Conservation (phyloP, 257 asterid species). For the Paulownia fortunei region DNA sequence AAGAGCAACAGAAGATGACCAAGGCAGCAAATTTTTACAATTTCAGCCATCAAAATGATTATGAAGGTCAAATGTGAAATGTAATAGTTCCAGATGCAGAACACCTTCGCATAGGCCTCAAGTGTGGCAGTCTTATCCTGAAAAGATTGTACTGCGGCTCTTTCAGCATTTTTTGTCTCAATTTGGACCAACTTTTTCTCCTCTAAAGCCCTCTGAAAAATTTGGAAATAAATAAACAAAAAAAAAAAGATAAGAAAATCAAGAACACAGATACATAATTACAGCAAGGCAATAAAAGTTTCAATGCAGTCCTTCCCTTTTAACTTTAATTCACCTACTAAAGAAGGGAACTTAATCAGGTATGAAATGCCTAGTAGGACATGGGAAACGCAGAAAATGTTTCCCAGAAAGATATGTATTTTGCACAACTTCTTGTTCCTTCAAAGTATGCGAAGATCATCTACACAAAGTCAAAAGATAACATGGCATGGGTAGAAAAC, state of each 20-base stretch:
- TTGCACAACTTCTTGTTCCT: background rate
- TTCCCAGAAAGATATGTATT: background rate
- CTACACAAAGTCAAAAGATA: constrained; percentile 4
- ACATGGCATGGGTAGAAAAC: background rate
- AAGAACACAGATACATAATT: background rate
- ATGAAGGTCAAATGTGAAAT: background rate
- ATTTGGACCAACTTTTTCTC: constrained; percentile 62
- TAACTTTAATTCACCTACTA: constrained; percentile 1
- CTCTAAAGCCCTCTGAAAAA: constrained; percentile 67
- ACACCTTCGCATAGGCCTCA: constrained; percentile 83
- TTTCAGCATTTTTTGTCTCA: constrained; percentile 78
- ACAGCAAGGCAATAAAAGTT: background rate
- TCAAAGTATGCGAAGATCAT: background rate
- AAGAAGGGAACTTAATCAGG: background rate
- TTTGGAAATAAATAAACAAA: constrained; percentile 21
- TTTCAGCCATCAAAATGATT: background rate
- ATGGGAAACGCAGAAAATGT: background rate
- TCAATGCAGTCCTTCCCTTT: constrained; percentile 14
- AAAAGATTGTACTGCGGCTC: constrained; percentile 68
- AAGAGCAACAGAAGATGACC: constrained; percentile 7
- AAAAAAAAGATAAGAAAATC: background rate
- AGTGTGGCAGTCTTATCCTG: constrained; percentile 71
- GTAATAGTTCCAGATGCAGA: constrained; percentile 14
- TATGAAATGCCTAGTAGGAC: background rate
- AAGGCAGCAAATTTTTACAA: constrained; percentile 1